Percentiles rank a stretch among this genome's conserved stretches.
phyloP scores from a whole-genome alignment of 2,329 filamentous ascomycete species.

The Pseudogymnoascus sp. region DNA sequence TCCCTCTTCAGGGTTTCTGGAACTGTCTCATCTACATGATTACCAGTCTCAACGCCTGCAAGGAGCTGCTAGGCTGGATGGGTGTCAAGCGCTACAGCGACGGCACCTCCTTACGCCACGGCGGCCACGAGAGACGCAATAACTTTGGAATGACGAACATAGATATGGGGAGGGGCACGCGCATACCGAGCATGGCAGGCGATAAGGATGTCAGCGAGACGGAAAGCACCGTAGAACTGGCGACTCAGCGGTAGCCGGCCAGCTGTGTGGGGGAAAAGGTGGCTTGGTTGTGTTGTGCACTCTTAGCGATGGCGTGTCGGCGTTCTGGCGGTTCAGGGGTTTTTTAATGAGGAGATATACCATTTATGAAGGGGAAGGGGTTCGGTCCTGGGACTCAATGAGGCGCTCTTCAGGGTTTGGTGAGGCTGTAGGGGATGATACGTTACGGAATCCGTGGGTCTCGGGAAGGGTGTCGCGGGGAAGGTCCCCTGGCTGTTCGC shows the following conservation, averaged over 20 bases:
- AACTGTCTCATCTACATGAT: constrained; percentile 70
- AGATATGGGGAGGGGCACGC: background rate
- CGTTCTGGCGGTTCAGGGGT: background rate
- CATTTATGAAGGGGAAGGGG: background rate
- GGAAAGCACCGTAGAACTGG: background rate
- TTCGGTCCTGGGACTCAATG: background rate
- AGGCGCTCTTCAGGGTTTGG: background rate
- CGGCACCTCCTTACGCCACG: background rate
- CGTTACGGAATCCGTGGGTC: background rate
- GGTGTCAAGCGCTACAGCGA: background rate
- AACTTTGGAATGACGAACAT: background rate
- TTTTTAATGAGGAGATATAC: background rate
- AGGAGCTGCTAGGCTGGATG: constrained; percentile 30
- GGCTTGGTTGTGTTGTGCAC: background rate
- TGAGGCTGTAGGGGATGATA: background rate
- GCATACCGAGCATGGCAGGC: constrained; percentile 1
- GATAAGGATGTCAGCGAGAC: background rate
- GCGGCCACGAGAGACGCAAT: background rate
- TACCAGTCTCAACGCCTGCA: constrained; percentile 59
- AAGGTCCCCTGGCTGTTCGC: background rate
- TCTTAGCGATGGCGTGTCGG: constrained; percentile 3
- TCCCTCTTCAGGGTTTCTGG: constrained; percentile 80
- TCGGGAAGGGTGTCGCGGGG: background rate
- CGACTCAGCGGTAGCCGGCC: background rate
- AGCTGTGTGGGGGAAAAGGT: background rate